phyloP scores from a whole-genome alignment of 225 moss, liverwort and hornwort species.

The Physcomitrium patens region DNA sequence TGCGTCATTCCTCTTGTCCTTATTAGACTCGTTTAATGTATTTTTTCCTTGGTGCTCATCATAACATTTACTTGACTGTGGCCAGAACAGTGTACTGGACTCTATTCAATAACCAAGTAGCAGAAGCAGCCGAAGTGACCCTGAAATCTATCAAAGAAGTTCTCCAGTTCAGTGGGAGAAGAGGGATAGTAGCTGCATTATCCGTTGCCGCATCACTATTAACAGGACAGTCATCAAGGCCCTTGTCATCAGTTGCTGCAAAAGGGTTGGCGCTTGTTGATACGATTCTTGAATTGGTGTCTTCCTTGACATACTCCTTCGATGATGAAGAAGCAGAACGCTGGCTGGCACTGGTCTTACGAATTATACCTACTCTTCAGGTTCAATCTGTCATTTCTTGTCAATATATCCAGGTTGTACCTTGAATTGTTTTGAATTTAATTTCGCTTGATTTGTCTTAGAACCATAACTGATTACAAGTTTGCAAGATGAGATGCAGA shows the following conservation, averaged over 20 bases:
- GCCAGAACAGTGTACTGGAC: conserved; percentile 81
- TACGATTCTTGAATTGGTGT: conserved; percentile 46
- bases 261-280: conserved; percentile 63
- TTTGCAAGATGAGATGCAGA: conserved; percentile 6
- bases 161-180: conserved; percentile 48
- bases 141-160: conserved; percentile 37
- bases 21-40: neutral
- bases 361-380: conserved; percentile 73
- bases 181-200: conserved; percentile 48
- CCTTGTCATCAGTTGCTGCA: conserved; percentile 44
- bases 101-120: conserved; percentile 46
- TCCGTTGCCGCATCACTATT: conserved; percentile 62
- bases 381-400: conserved; percentile 39
- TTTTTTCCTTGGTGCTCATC: conserved; percentile 28
- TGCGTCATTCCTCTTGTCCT: neutral
- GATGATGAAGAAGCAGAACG: conserved; percentile 48
- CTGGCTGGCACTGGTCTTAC: conserved; percentile 47
- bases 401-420: neutral
- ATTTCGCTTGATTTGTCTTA: conserved; percentile 11
- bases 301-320: conserved; percentile 30
- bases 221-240: conserved; percentile 34
- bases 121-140: conserved; percentile 32
- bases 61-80: conserved; percentile 36
- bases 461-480: neutral
- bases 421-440: neutral